phyloP scores from a whole-genome alignment of 768 basidiomycete species.

The Trametes coccinea region DNA sequence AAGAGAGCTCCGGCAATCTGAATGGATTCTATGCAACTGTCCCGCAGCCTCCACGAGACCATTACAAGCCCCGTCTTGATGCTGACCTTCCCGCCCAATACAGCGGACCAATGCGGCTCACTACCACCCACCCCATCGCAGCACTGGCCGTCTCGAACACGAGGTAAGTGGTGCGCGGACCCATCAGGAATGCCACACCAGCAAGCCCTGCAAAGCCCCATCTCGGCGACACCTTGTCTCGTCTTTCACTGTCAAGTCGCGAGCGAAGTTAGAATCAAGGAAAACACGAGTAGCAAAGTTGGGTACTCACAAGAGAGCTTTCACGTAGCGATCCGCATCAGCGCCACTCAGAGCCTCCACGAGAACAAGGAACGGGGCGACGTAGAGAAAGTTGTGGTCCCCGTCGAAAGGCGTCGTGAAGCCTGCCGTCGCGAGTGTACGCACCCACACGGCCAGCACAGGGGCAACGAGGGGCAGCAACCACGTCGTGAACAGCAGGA shows the following conservation, averaged over 20 bases:
- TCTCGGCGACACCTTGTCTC: slow-evolving; percentile 39
- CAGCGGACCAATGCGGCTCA: slow-evolving; percentile 43
- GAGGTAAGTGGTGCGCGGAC: slow-evolving; percentile 63
- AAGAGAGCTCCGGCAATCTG: too few relatives aligned
- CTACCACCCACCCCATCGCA: slow-evolving; percentile 46
- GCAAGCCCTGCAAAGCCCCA: slow-evolving; percentile 58
- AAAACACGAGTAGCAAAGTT: background rate
- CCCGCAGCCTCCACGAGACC: background rate
- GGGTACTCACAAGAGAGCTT: slow-evolving; percentile 36
- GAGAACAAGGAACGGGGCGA: slow-evolving; percentile 62
- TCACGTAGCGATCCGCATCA: slow-evolving; percentile 41
- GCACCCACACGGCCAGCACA: slow-evolving; percentile 85
- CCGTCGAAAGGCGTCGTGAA: slow-evolving; percentile 78
- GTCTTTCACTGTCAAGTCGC: background rate
- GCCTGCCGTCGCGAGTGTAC: slow-evolving; percentile 80
- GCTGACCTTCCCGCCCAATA: slow-evolving; percentile 24
- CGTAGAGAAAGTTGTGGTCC: slow-evolving; percentile 72
- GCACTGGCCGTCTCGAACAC: slow-evolving; percentile 64
- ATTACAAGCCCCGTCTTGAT: background rate
- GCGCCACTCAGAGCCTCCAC: slow-evolving; percentile 56
- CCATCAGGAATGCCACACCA: slow-evolving; percentile 58
- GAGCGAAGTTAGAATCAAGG: background rate
- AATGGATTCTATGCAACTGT: too few relatives aligned
- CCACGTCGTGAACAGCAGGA: slow-evolving; percentile 78
- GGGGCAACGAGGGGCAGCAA: slow-evolving; percentile 76